phyloP scores from a whole-genome alignment of 768 basidiomycete species.

The Lyophyllum decastes region DNA sequence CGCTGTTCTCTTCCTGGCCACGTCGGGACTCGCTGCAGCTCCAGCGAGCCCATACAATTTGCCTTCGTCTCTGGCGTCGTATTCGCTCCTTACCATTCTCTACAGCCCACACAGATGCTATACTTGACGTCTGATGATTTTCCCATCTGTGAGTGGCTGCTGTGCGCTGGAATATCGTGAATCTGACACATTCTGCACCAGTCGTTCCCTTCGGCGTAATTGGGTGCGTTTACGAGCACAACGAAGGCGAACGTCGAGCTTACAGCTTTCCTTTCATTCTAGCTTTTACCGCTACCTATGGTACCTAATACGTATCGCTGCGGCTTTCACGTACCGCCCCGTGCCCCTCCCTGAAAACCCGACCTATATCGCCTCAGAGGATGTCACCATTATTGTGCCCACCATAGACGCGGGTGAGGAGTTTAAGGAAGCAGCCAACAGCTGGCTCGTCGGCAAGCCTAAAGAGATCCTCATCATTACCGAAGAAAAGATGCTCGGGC shows the following conservation, averaged over 20 bases:
- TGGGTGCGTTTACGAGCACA: conserved; percentile 49
- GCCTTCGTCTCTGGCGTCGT: conserved; percentile 38
- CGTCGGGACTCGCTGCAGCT: conserved; percentile 12
- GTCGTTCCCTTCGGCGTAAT: conserved; percentile 91
- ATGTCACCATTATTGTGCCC: conserved; percentile 95
- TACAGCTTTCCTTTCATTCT: conserved; percentile 15
- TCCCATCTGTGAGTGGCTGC: conserved; percentile 73
- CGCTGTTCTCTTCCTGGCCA: background rate
- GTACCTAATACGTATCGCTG: conserved; percentile 84
- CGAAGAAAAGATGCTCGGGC: conserved; percentile 89
- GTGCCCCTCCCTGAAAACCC: conserved; percentile 89
- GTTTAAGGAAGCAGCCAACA: conserved; percentile 90
- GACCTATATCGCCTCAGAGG: conserved; percentile 86
- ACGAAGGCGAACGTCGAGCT: background rate
- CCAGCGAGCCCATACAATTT: conserved; percentile 13
- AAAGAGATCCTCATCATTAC: conserved; percentile 74
- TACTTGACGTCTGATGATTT: conserved; percentile 92
- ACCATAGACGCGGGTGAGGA: conserved; percentile 96
- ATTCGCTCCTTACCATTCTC: conserved; percentile 38
- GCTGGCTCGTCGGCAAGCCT: conserved; percentile 90
- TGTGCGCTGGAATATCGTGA: background rate
- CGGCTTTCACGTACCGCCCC: conserved; percentile 82
- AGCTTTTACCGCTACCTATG: conserved; percentile 95
- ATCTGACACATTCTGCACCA: conserved; percentile 32
- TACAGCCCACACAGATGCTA: conserved; percentile 53